Percentiles rank a stretch among this genome's conserved stretches.
phyloP scores from a whole-genome alignment of 2,329 filamentous ascomycete species.

The Nemania sp. region DNA sequence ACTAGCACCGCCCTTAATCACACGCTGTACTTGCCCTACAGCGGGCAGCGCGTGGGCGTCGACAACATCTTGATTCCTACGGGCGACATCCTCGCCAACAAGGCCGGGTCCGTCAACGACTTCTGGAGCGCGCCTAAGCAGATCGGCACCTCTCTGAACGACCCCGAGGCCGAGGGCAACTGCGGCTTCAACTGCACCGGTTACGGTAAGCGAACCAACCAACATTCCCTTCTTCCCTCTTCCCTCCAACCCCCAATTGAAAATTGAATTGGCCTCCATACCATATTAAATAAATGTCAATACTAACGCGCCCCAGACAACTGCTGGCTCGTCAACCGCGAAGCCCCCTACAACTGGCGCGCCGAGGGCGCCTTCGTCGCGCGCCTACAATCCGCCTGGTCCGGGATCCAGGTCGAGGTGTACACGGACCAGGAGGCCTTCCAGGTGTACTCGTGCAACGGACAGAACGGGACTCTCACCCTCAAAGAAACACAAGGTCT shows the following conservation, averaged over 20 bases:
- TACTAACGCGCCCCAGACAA: constrained; percentile 61
- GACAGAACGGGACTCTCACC: constrained; percentile 76
- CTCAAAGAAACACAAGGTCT: constrained; percentile 79
- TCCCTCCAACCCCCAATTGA: too few species aligned
- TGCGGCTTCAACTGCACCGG: constrained; percentile 87
- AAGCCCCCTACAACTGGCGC: constrained; percentile 72
- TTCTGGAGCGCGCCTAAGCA: constrained; percentile 87
- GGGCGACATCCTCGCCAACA: constrained; percentile 78
- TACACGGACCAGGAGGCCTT: constrained; percentile 87
- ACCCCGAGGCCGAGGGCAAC: constrained; percentile 73
- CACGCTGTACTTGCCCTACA: constrained; percentile 78
- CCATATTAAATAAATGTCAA: too few species aligned
- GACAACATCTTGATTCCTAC: constrained; percentile 81
- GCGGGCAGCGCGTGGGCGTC: constrained; percentile 74
- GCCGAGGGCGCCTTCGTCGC: constrained; percentile 68
- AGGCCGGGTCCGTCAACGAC: constrained; percentile 76
- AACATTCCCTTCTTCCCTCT: too few species aligned
- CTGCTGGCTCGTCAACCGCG: constrained; percentile 76
- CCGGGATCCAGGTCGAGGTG: constrained; percentile 85
- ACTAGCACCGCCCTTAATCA: constrained; percentile 76
- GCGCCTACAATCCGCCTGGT: constrained; percentile 77
- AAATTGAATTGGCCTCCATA: not conserved
- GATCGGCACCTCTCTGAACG: constrained; percentile 75
- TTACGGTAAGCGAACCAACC: constrained; percentile 71
- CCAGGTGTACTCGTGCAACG: constrained; percentile 88